Conservation (phyloP, 345 rosid genomes). For the Zanthoxylum bungeanum region DNA sequence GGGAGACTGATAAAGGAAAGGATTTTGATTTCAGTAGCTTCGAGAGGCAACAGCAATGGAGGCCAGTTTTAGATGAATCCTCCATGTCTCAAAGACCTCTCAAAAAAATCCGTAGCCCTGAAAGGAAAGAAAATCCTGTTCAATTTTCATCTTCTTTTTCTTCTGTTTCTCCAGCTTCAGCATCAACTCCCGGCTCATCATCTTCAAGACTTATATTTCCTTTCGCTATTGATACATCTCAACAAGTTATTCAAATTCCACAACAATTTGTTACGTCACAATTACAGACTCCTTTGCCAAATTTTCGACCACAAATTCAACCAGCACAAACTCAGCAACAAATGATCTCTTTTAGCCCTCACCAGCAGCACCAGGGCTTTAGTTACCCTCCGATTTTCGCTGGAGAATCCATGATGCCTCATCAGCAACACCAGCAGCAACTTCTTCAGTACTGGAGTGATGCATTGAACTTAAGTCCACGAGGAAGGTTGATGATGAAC, state of each 20-base stretch:
- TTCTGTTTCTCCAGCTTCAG: slow-evolving; percentile 7
- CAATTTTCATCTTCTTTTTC: slow-evolving; percentile 23
- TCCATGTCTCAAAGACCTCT: slow-evolving; percentile 51
- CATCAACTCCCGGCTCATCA: slow-evolving; percentile 19
- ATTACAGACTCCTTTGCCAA: slow-evolving; percentile 24
- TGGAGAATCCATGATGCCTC: slow-evolving; percentile 27
- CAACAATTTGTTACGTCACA: slow-evolving; percentile 33
- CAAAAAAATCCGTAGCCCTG: slow-evolving; percentile 65
- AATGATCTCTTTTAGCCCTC: slow-evolving; percentile 75
- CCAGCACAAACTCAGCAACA: slow-evolving; percentile 39
- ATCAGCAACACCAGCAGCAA: slow-evolving; percentile 57
- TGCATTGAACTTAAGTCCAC: slow-evolving; percentile 63
- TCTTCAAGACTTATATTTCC: slow-evolving; percentile 50
- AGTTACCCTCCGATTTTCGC: slow-evolving; percentile 30
- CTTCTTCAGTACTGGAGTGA: slow-evolving; percentile 63
- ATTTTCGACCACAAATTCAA: slow-evolving; percentile 30
- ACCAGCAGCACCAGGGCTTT: slow-evolving; percentile 38
- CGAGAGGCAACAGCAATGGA: slow-evolving; percentile 46
- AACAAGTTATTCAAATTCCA: slow-evolving; percentile 30
- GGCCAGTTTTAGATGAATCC: slow-evolving; percentile 51
- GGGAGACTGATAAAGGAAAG: slow-evolving; percentile 43
- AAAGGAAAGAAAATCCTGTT: slow-evolving; percentile 33
- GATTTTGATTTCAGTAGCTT: slow-evolving; percentile 22
- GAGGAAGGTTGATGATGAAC: slow-evolving; percentile 78
- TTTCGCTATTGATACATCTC: slow-evolving; percentile 44